Base-by-base conservation (phyloP, 768 basidiomycete species). In the Mycena sanguinolenta region DNA sequence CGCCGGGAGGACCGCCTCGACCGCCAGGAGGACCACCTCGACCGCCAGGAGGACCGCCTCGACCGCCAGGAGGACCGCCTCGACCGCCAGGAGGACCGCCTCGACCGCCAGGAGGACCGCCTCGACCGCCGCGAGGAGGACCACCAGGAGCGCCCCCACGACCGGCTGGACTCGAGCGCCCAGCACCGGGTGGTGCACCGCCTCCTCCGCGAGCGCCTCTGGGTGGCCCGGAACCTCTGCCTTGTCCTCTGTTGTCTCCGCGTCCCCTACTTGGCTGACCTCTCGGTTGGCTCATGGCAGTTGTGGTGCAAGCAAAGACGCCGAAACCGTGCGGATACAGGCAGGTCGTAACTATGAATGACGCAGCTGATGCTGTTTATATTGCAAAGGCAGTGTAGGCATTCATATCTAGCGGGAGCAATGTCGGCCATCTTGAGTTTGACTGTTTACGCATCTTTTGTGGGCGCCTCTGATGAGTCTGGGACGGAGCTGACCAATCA, bases 11-110 rank as follows among this genome's bases (percentile, higher is more conserved):
- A 10, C 68, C 67, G 44, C 79, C 76, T 46, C 76, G 39, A 38
- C 46, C n/a, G 9, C 46, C n/a, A n/a, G 44, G 44, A n/a, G 44
- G 44, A n/a, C 49, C 49, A 10, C 42, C 58, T 5, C 65, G 65
- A 34, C 70, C 38, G 53, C n/a, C n/a, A n/a, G n/a, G n/a, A n/a
- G 65, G 65, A 16, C 62, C 70, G 2, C 65, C 62, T 21, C 63
- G 65, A 4, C 62, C 54, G 2, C 69, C n/a, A 17, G 61, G 63
- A 30, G 58, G 63, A 54, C 42, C 42, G 7, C 42, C 10, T 16
- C 42, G 16, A n/a, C 74, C 68, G 38, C 74, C 68, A n/a, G n/a
- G n/a, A n/a, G 70, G 55, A 9, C 68, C 67, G 42, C 79, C 61
- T 38, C 21, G 64, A 28, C 13, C 36, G 58, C 25, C 58, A n/a